Percentiles rank a stretch among this genome's conserved stretches.
These are phyloP conservation scores for Boletellus deceptivus DNA, from an alignment of 1,284 basidiomycete species.

Conservation along the genomic window DNA sequence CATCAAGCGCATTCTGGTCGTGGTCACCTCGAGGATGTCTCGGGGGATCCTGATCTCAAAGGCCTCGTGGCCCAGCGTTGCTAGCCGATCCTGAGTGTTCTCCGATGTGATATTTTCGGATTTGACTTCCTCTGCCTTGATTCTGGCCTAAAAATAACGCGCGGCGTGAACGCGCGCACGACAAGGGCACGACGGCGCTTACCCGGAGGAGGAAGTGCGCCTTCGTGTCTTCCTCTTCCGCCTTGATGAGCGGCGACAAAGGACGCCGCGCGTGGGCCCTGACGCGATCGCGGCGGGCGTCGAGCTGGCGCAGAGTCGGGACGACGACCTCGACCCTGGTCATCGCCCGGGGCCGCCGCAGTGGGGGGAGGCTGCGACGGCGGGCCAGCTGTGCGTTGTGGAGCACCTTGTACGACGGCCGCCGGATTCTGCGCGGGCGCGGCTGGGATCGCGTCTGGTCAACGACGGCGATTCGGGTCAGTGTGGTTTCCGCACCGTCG, in stretches of 20 bases:
- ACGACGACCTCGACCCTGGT: constrained; percentile 12
- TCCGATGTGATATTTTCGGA: constrained; percentile 3
- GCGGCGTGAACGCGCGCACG: neutral
- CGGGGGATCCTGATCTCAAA: constrained; percentile 10
- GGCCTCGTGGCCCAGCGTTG: constrained; percentile 2
- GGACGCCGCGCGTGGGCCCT: neutral
- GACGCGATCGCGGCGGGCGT: neutral
- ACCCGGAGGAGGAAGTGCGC: constrained; percentile 4
- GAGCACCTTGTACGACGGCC: constrained; percentile 8
- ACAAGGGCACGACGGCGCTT: neutral
- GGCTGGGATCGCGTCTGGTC: constrained; percentile 1
- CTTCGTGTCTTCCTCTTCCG: constrained; percentile 8
- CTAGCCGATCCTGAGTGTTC: constrained; percentile 7
- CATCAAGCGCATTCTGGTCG: constrained; percentile 29
- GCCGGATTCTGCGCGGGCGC: constrained; percentile 3
- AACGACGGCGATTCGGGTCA: neutral
- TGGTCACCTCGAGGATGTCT: constrained; percentile 9
- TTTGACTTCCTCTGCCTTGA: constrained; percentile 12
- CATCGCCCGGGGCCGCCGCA: neutral
- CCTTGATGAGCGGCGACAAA: constrained; percentile 1
- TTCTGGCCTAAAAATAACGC: constrained; percentile 2
- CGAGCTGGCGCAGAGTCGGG: constrained; percentile 4
- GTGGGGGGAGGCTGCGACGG: constrained; percentile 7
- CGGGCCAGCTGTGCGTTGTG: neutral
- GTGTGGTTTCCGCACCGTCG: neutral